Evolutionary conservation across 1,139 yeast genomes (phyloP), one percentile per base, ranked within the genome.

Genomic region (Magnusiomyces sp.): DNA sequence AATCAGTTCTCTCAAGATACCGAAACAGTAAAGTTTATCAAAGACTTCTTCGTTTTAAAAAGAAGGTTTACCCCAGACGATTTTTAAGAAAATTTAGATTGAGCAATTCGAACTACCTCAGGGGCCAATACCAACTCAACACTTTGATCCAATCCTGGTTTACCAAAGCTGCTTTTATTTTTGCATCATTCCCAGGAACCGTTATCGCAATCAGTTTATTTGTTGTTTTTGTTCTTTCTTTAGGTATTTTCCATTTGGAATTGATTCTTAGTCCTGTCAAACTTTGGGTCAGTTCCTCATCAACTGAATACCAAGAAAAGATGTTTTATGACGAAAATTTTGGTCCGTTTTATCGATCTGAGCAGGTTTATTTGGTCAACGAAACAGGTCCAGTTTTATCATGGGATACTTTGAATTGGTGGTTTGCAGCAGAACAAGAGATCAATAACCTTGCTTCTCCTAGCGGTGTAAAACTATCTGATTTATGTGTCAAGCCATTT

Each of bases 261-360:
- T 71, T 90, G 33, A 97, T 90, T 62, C 81, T 81, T 1, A 73
- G 84, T 58, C 97, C 97, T 0, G 77, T 85, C 1, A 78, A 81
- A 55, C 70, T 92, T 39, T 92, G 98, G 98, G 97, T 92, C 0
- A 82, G 94, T 58, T 82, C 94, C 1, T 62, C 70, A 20, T 86
- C 94, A n/a, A 79, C 77, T 5, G 89, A 89, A 14, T 82, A 75
- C 53, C 71, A 76, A 43, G 82, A 92, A 60, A 81, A 83, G 61
- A 70, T 74, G 49, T 81, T 74, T 58, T 92, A 81, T 62, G 96
- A 92, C 62, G 72, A 75, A 14, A 77, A 80, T 52, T 92, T 92
- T 67, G 97, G 97, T 0, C 95, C 95, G 42, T 92, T 94, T 72
- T 92, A 83, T 68, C 75, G 97, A 59, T 77, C 89, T 3, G 92